These are phyloP conservation scores for Discostella pseudostelligera DNA, from an alignment of 108 stramenopile genomes.

Conservation along the genomic window DNA sequence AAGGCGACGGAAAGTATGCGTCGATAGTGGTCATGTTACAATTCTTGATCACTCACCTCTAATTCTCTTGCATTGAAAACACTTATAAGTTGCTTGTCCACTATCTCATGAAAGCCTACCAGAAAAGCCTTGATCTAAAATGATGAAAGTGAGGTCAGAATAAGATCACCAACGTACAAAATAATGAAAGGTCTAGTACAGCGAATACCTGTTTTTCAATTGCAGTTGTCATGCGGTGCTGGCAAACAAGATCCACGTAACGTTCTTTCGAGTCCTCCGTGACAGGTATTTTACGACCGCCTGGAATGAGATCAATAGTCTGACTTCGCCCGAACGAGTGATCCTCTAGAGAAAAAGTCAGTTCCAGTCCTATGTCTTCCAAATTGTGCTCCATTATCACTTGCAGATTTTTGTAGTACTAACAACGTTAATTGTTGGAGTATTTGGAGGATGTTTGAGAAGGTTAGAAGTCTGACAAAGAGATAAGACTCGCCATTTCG, in stretches of 20 bases:
- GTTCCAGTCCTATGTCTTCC: slow-evolving; percentile 91
- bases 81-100: slow-evolving; percentile 88
- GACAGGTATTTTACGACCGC: slow-evolving; percentile 90
- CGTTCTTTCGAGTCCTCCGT: slow-evolving; percentile 91
- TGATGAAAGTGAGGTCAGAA: no score
- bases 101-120: slow-evolving; percentile 96
- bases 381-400: slow-evolving; percentile 90
- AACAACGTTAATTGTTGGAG: no score
- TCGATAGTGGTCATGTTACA: no score
- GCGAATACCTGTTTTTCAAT: slow-evolving; percentile 75
- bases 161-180: no score
- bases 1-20: no score
- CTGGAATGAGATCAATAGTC: slow-evolving; percentile 88
- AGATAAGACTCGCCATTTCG: no score
- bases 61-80: slow-evolving; percentile 96
- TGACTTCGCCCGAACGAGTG: slow-evolving; percentile 83
- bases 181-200: background rate
- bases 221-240: slow-evolving; percentile 95
- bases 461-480: no score
- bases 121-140: slow-evolving; percentile 88
- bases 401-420: slow-evolving; percentile 94
- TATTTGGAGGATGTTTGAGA: no score
- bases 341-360: slow-evolving; percentile 89
- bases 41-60: slow-evolving; percentile 43
- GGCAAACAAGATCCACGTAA: slow-evolving; percentile 94